Percentiles rank a stretch among this genome's conserved stretches.
phyloP scores from a whole-genome alignment of 2,329 filamentous ascomycete genomes.

The Phialophora chinensis region DNA sequence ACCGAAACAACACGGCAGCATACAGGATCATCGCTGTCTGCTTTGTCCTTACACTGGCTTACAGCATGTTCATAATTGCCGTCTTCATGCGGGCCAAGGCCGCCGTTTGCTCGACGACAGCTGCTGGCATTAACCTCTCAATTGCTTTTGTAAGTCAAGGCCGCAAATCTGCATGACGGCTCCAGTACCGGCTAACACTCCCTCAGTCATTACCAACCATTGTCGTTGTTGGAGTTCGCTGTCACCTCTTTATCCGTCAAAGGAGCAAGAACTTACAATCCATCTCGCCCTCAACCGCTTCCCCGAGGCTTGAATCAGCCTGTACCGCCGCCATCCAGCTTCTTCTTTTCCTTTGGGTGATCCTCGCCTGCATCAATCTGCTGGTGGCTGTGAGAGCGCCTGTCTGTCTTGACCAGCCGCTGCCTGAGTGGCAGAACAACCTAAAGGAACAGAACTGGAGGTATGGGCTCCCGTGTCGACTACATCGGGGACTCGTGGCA shows the following conservation, averaged over 20 bases:
- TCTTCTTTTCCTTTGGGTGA: slow-evolving; percentile 29
- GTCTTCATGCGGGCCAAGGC: slow-evolving; percentile 24
- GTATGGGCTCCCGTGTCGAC: slow-evolving; percentile 26
- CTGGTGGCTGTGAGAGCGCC: slow-evolving; percentile 29
- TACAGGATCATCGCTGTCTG: slow-evolving; percentile 20
- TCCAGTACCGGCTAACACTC: not conserved
- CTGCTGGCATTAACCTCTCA: slow-evolving; percentile 28
- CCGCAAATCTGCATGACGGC: not conserved
- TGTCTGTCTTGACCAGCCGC: slow-evolving; percentile 23
- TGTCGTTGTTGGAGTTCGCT: slow-evolving; percentile 19
- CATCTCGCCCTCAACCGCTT: slow-evolving; percentile 22
- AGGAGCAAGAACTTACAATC: slow-evolving; percentile 16
- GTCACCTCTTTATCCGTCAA: slow-evolving; percentile 26
- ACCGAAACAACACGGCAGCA: slow-evolving; percentile 4
- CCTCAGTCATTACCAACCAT: slow-evolving; percentile 29
- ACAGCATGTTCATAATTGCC: slow-evolving; percentile 23
- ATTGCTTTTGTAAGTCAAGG: slow-evolving; percentile 29
- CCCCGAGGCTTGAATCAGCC: slow-evolving; percentile 23
- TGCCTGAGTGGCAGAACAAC: slow-evolving; percentile 15
- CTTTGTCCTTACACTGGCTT: slow-evolving; percentile 20
- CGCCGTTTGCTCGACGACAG: slow-evolving; percentile 25
- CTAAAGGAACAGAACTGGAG: slow-evolving; percentile 29
- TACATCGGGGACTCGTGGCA: slow-evolving; percentile 30
- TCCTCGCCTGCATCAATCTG: slow-evolving; percentile 30
- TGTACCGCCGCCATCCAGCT: slow-evolving; percentile 19